A percentile compares a stretch with the other conserved stretches of the same genome.
phyloP scores from a whole-genome alignment of 345 rosid genomes.

The Crucihimalaya himalaica region DNA sequence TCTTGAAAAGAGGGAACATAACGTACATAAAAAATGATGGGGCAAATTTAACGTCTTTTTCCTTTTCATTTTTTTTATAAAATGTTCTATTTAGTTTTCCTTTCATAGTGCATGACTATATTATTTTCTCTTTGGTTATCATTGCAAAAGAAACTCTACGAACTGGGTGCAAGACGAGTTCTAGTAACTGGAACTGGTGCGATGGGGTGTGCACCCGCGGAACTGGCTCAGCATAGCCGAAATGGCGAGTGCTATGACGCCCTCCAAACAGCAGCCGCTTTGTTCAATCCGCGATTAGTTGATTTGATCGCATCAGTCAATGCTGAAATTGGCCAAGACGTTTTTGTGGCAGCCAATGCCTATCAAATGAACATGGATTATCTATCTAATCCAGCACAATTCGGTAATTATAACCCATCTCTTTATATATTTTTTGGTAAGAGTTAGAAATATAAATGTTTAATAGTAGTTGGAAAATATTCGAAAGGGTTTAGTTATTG shows the following conservation, averaged over 20 bases:
- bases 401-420: conserved; percentile 43
- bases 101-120: conserved; percentile 2
- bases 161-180: conserved; percentile 77
- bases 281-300: conserved; percentile 70
- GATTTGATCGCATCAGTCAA: conserved; percentile 56
- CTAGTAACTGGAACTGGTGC: conserved; percentile 91
- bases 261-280: conserved; percentile 59
- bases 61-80: background rate
- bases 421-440: background rate
- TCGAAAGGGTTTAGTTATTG: background rate
- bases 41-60: background rate
- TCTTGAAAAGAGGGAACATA: conserved; percentile 6
- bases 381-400: conserved; percentile 58
- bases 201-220: conserved; percentile 80
- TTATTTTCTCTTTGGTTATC: background rate
- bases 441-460: background rate
- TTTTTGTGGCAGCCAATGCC: conserved; percentile 63
- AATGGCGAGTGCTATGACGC: conserved; percentile 69
- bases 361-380: conserved; percentile 56
- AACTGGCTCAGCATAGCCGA: conserved; percentile 64
- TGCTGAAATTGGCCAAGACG: conserved; percentile 50
- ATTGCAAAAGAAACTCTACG: conserved; percentile 56
- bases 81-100: background rate
- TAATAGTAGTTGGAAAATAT: background rate
- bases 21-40: background rate